Conservation (phyloP, 225 moss, liverwort and hornwort genomes). For the Pseudisothecium myosuroides region DNA sequence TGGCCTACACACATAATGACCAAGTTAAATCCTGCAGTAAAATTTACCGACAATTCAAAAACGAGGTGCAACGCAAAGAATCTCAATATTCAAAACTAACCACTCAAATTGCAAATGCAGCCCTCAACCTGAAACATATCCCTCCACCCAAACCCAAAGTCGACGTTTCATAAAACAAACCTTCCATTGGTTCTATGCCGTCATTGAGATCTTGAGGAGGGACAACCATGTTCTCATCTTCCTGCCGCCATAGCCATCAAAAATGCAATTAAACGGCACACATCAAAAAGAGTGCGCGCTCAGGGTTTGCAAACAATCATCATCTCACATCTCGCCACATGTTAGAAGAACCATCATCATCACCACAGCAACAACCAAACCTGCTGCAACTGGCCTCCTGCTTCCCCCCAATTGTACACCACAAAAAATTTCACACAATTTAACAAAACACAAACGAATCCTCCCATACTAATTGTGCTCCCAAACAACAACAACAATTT, state of each 20-base stretch:
- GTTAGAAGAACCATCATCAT: constrained; percentile 1
- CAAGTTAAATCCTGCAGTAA: neutral
- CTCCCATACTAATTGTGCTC: neutral
- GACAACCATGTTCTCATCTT: constrained; percentile 96
- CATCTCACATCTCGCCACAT: constrained; percentile 24
- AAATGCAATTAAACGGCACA: constrained; percentile 14
- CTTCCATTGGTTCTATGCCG: constrained; percentile 98
- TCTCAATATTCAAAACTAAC: neutral
- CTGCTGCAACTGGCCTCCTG: neutral
- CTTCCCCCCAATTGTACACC: neutral
- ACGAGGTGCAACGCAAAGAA: neutral
- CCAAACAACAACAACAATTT: neutral
- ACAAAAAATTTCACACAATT: neutral
- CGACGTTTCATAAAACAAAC: constrained; percentile 20
- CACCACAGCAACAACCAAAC: constrained; percentile 1
- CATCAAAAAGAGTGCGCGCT: neutral
- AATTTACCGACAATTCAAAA: neutral
- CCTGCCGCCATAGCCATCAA: constrained; percentile 60
- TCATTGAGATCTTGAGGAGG: constrained; percentile 92
- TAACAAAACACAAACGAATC: neutral
- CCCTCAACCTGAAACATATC: neutral
- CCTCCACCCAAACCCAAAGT: neutral
- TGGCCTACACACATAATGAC: constrained; percentile 53
- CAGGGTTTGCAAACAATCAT: neutral
- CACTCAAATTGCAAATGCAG: neutral